Evolutionary conservation across 768 basidiomycete species (phyloP).

Genomic region (Boletus sp.): DNA sequence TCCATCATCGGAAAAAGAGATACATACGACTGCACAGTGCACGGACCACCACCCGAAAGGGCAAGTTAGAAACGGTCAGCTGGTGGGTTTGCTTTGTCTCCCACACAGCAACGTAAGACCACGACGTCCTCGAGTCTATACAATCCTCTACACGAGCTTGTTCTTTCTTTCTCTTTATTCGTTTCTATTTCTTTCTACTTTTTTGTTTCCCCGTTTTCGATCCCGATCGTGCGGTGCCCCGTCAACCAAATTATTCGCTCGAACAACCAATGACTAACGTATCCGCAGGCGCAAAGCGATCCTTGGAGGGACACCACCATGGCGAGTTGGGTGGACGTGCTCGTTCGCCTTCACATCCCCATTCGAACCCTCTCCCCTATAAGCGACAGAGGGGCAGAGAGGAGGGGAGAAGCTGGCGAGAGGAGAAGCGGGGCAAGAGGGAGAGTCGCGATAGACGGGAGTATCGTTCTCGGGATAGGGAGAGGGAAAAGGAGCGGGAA

Average conservation of each 20-base stretch:
- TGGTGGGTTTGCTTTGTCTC: not conserved
- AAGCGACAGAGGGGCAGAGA: slow-evolving; percentile 57
- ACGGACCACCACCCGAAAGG: slow-evolving; percentile 18
- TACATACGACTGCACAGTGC: not conserved
- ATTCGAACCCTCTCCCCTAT: slow-evolving; percentile 20
- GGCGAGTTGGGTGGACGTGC: slow-evolving; percentile 32
- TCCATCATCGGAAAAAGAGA: too few relatives aligned
- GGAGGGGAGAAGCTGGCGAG: slow-evolving; percentile 66
- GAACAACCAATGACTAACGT: slow-evolving; percentile 68
- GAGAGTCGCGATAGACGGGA: slow-evolving; percentile 38
- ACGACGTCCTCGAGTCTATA: not conserved
- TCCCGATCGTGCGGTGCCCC: slow-evolving; percentile 75
- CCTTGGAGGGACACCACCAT: slow-evolving; percentile 58
- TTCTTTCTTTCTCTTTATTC: not conserved
- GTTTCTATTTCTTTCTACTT: not conserved
- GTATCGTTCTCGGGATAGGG: slow-evolving; percentile 36
- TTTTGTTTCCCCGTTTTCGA: slow-evolving; percentile 9
- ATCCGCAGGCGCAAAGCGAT: slow-evolving; percentile 80
- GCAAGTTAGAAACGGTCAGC: not conserved
- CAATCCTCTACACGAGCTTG: not conserved
- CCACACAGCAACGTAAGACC: not conserved
- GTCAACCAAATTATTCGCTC: slow-evolving; percentile 55
- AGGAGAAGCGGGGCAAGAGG: slow-evolving; percentile 43
- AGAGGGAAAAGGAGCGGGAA: slow-evolving; percentile 35
- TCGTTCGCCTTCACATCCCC: not conserved